Conservation (phyloP, 2,329 filamentous ascomycete genomes). For the Dryadomyces quercus-mongolicae region DNA sequence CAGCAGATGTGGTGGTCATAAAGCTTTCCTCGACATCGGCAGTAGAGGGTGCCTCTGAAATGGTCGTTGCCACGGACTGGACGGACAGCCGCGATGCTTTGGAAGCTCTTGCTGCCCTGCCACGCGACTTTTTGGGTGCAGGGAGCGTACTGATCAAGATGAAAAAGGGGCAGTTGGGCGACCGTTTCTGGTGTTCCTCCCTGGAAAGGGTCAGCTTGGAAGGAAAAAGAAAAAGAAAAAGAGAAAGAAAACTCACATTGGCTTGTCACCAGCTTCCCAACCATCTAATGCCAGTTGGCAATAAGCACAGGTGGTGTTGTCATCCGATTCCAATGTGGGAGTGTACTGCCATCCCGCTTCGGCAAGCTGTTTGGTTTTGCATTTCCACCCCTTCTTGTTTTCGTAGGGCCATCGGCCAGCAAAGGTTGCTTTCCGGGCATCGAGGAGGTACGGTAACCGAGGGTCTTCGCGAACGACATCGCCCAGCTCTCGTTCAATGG, state of each 20-base stretch:
- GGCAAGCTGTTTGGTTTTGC: slow-evolving; percentile 81
- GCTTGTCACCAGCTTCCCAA: slow-evolving; percentile 89
- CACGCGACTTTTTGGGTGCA: slow-evolving; percentile 43
- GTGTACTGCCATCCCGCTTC: slow-evolving; percentile 93
- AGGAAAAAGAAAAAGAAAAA: neutral
- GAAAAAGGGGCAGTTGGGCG: slow-evolving; percentile 76
- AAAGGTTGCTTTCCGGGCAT: slow-evolving; percentile 76
- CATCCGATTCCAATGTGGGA: slow-evolving; percentile 68
- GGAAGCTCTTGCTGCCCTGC: slow-evolving; percentile 46
- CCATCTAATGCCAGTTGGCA: slow-evolving; percentile 83
- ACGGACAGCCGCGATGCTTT: slow-evolving; percentile 56
- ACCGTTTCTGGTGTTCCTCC: slow-evolving; percentile 74
- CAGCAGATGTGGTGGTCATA: slow-evolving; percentile 46
- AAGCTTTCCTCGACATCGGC: slow-evolving; percentile 45
- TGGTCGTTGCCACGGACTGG: slow-evolving; percentile 40
- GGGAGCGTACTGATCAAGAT: slow-evolving; percentile 47
- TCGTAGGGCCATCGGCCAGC: slow-evolving; percentile 82
- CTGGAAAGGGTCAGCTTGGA: slow-evolving; percentile 28
- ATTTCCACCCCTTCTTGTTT: slow-evolving; percentile 74
- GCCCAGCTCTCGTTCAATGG: slow-evolving; percentile 47
- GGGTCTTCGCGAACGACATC: slow-evolving; percentile 64
- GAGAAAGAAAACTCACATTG: slow-evolving; percentile 53
- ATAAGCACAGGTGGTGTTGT: slow-evolving; percentile 85
- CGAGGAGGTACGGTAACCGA: slow-evolving; percentile 54
- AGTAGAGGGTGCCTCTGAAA: slow-evolving; percentile 36